A percentile compares a stretch with the other conserved stretches of the same genome.
Evolutionary conservation across 306 rosid species (phyloP).

Genomic region (Sophora flavescens): DNA sequence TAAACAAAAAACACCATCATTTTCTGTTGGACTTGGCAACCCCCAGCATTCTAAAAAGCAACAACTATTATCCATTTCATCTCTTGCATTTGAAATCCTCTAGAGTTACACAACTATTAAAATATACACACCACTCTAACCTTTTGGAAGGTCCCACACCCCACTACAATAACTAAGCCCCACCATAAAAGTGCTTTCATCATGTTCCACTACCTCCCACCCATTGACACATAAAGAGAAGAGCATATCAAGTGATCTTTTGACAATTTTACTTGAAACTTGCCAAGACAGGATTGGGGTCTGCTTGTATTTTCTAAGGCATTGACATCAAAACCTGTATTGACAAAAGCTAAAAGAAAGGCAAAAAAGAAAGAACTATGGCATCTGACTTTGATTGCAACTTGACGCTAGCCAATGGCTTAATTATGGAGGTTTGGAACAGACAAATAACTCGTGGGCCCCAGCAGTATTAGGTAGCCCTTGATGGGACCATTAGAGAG

Average conservation of each 20-base stretch:
- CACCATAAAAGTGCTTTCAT: constrained; percentile 78
- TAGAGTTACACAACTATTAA: constrained; percentile 50
- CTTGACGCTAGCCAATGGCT: constrained; percentile 66
- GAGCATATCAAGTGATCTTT: constrained; percentile 78
- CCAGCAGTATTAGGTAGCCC: constrained; percentile 59
- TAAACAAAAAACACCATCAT: constrained; percentile 59
- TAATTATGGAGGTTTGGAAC: constrained; percentile 60
- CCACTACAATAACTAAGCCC: constrained; percentile 82
- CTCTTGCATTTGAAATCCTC: constrained; percentile 50
- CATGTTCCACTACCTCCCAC: constrained; percentile 85
- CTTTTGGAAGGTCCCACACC: constrained; percentile 83
- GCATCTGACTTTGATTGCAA: constrained; percentile 98
- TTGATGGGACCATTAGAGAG: constrained; percentile 47
- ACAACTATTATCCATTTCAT: constrained; percentile 56
- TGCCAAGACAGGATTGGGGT: constrained; percentile 65
- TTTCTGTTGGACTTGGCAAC: constrained; percentile 52
- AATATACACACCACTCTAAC: constrained; percentile 60
- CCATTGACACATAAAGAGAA: constrained; percentile 57
- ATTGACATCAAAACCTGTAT: constrained; percentile 77
- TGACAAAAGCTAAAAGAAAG: constrained; percentile 73
- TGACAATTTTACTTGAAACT: constrained; percentile 75
- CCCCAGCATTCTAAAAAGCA: constrained; percentile 57
- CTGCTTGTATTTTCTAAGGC: constrained; percentile 70
- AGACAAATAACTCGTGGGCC: constrained; percentile 65
- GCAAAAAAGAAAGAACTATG: constrained; percentile 64